These are phyloP conservation scores for Raphidocelis subcapitata DNA, from an alignment of 139 green algal genomes.

Conservation along the genomic window DNA sequence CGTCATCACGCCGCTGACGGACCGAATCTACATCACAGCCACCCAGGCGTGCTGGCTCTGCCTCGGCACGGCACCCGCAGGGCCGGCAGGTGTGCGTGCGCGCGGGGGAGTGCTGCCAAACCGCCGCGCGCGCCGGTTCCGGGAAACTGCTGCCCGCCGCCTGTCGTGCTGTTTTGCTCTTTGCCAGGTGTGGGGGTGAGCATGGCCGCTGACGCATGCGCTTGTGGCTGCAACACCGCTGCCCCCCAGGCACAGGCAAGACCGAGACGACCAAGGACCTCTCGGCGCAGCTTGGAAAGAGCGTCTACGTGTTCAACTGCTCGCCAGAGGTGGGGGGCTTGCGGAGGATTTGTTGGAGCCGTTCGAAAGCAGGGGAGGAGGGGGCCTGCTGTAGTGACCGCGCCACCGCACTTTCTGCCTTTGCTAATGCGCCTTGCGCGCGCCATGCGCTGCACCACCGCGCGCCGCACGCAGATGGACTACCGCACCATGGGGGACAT, in stretches of 20 bases:
- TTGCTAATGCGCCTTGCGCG: not conserved
- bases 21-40: constrained; percentile 87
- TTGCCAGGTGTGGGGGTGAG: too few species aligned
- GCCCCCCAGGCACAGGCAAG: constrained; percentile 71
- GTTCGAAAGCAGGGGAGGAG: too few species aligned
- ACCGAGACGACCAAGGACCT: constrained; percentile 88
- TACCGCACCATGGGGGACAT: constrained; percentile 88
- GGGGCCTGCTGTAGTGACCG: not conserved
- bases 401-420: not conserved
- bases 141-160: too few species aligned
- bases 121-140: too few species aligned
- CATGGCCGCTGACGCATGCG: too few species aligned
- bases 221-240: not conserved
- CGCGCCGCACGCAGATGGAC: too few species aligned
- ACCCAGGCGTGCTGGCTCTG: constrained; percentile 83
- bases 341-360: too few species aligned
- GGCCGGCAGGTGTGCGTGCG: constrained; percentile 50
- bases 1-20: constrained; percentile 82
- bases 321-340: constrained; percentile 34
- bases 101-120: too few species aligned
- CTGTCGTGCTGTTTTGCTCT: too few species aligned
- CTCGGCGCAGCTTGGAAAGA: constrained; percentile 82
- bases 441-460: too few species aligned
- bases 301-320: constrained; percentile 89
- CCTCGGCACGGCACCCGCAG: constrained; percentile 77